Percentiles rank a stretch among this genome's conserved stretches.
Conservation (phyloP, 371 early-diverging fungal species). For the Mycotypha africana region DNA sequence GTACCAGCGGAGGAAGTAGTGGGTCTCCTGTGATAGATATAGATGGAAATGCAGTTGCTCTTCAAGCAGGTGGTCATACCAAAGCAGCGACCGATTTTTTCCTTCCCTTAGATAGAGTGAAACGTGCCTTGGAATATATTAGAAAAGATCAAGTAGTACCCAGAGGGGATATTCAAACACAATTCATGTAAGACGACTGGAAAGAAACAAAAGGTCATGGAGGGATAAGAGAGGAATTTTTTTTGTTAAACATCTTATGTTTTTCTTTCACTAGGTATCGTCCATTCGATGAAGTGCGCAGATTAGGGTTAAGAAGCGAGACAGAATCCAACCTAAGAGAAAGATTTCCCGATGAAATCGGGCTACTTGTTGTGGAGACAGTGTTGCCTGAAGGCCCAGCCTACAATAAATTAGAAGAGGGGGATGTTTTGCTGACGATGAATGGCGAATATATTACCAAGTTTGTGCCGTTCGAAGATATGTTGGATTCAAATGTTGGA, state of each 20-base stretch:
- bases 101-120: slow-evolving; percentile 82
- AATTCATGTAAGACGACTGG: slow-evolving; percentile 52
- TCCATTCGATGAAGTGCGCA: slow-evolving; percentile 72
- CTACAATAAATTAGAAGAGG: slow-evolving; percentile 66
- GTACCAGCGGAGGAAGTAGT: slow-evolving; percentile 77
- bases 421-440: slow-evolving; percentile 82
- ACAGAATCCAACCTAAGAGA: slow-evolving; percentile 73
- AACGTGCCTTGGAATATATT: slow-evolving; percentile 71
- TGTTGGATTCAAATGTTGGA: slow-evolving; percentile 73
- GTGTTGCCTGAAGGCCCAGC: slow-evolving; percentile 87
- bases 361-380: slow-evolving; percentile 80
- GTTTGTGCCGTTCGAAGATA: slow-evolving; percentile 79
- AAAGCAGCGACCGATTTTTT: slow-evolving; percentile 91
- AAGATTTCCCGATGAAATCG: slow-evolving; percentile 72
- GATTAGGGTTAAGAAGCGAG: slow-evolving; percentile 60
- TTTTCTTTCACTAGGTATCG: slow-evolving; percentile 33
- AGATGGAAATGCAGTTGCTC: slow-evolving; percentile 88
- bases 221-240: not conserved
- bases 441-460: slow-evolving; percentile 75
- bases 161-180: slow-evolving; percentile 87
- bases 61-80: slow-evolving; percentile 81
- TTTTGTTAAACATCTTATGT: not conserved
- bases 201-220: not conserved
- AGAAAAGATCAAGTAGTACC: slow-evolving; percentile 65
- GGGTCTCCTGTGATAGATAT: slow-evolving; percentile 93